A percentile compares a stretch with the other conserved stretches of the same genome.
phyloP scores from a whole-genome alignment of 768 basidiomycete genomes.

The Boletus pseudo-olivaceus region DNA sequence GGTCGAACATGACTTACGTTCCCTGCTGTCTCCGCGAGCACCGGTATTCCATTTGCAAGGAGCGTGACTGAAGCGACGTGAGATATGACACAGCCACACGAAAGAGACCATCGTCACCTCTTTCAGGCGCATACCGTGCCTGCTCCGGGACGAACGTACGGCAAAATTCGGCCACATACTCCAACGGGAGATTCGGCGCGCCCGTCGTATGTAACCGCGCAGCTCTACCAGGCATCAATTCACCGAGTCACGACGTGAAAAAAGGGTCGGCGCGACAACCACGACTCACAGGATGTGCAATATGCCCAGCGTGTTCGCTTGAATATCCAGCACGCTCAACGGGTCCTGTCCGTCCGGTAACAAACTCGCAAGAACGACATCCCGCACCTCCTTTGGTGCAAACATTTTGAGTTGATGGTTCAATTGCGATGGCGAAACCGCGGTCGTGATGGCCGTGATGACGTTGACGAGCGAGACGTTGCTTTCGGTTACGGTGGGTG shows the following conservation, averaged over 20 bases:
- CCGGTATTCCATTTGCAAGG: conserved; percentile 61
- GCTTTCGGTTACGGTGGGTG: conserved; percentile 1
- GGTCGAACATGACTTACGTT: conserved; percentile 43
- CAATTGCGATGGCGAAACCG: conserved; percentile 35
- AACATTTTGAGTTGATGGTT: conserved; percentile 44
- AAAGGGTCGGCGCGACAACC: not conserved
- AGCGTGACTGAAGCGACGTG: conserved; percentile 47
- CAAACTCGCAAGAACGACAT: conserved; percentile 50
- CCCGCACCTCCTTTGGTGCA: conserved; percentile 55
- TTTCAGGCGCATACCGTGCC: conserved; percentile 65
- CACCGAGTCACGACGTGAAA: not conserved
- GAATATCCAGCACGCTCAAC: conserved; percentile 51
- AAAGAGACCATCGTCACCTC: conserved; percentile 39
- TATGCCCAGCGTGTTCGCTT: conserved; percentile 57
- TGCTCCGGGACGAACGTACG: conserved; percentile 56
- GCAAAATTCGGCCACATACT: conserved; percentile 56
- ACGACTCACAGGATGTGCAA: conserved; percentile 68
- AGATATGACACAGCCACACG: not conserved
- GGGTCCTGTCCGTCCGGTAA: conserved; percentile 67
- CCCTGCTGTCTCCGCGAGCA: conserved; percentile 44
- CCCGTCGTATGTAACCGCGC: conserved; percentile 49
- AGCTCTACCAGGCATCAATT: conserved; percentile 38
- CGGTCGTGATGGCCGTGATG: conserved; percentile 44
- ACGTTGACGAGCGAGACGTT: conserved; percentile 37
- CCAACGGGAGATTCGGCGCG: conserved; percentile 38